Base-by-base conservation (phyloP, 208 protist species). In the Acanthamoeba royreba region DNA sequence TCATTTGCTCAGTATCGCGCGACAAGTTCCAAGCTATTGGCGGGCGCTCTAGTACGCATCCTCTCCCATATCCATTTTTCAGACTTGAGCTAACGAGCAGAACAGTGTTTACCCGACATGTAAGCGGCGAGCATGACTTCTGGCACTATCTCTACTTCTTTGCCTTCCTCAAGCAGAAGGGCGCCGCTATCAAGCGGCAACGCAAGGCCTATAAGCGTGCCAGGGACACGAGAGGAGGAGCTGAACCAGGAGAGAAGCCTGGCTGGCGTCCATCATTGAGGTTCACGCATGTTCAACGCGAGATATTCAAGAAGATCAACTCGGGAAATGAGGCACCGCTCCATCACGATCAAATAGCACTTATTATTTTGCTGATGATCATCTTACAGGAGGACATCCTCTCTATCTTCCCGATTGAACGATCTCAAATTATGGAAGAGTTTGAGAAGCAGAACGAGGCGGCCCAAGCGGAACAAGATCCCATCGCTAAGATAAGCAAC, bases 81-180 rank as follows among this genome's bases (percentile, higher is more conserved):
- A 9, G 7, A 31, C n/a, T 1, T 38, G 17, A 5, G n/a, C n/a
- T n/a, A n/a, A n/a, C n/a, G n/a, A n/a, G n/a, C n/a, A n/a, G n/a
- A n/a, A 1, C 35, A 92, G 88, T 92, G 88, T 92, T 92, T 81
- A 28, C 53, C 33, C 40, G 47, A 1, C 88, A 92, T 46, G 43
- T 81, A 28, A 49, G 47, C 40, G 63, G 33, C 19, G 88, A 92
- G 45, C 88, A 92, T 45, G 47, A 92, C 61, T 35, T 92, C 2
- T 92, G 88, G 88, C 88, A 92, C 28, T 92, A 92, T 22, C 61
- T 92, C 3, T 92, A 92, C 61, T 92, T 92, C 63, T 92, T 92
- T 43, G 88, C 88, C 2, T 92, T 92, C 45, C 66, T 92, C 43
- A 92, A 92, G 88, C 42, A 83, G 28, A 92, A 92, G 66, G 13